Base-by-base conservation (phyloP, 2,329 filamentous ascomycete genomes). In the Macrophomina pseudophaseolina region DNA sequence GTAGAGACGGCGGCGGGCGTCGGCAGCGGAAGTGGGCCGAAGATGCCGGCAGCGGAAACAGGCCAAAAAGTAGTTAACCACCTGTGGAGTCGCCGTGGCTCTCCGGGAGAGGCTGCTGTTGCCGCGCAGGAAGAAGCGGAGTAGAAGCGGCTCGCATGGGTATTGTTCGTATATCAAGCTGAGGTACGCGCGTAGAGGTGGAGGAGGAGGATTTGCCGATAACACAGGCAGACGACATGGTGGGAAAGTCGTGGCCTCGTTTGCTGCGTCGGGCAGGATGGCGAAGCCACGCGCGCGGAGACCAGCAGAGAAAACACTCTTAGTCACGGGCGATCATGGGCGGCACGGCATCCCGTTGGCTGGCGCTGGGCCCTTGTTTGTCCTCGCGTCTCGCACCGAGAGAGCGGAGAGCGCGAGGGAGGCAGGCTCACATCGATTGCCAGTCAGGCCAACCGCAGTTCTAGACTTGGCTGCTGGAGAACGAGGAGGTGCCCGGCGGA, bases 331-430 rank as follows among this genome's bases (percentile, higher is more conserved):
- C 56, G 56, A 60, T 60, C 56, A 46, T 35, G 42, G 58, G 5
- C 58, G 58, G 58, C 16, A 60, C 8, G 8, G 42, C 23, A 35
- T 48, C 42, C 58, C 9, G 58, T 60, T 60, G 58, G 58, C 58
- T 59, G 54, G 38, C 5, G 16, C 12, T 12, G n/a, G 6, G 46
- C 18, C n/a, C 46, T 49, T 6, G 46, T 28, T 3, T 49, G 16
- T 9, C n/a, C 9, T 44, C 12, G 42, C 42, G 42, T 44, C 42
- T 44, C 16, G 42, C 42, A 4, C 42, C 42, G 16, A 44, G 42
- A n/a, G 42, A 9, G 12, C 8, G 16, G 42, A 44, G 42, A 49
- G n/a, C 14, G n/a, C 23, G 44, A 18, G 44, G 6, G 11, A 48
- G 44, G 12, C 44, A 48, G n/a, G n/a, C 44, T 9, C 8, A 12